Evolutionary conservation across 2,329 filamentous ascomycete species (phyloP).

Genomic region (Pezizomycotina sp.): DNA sequence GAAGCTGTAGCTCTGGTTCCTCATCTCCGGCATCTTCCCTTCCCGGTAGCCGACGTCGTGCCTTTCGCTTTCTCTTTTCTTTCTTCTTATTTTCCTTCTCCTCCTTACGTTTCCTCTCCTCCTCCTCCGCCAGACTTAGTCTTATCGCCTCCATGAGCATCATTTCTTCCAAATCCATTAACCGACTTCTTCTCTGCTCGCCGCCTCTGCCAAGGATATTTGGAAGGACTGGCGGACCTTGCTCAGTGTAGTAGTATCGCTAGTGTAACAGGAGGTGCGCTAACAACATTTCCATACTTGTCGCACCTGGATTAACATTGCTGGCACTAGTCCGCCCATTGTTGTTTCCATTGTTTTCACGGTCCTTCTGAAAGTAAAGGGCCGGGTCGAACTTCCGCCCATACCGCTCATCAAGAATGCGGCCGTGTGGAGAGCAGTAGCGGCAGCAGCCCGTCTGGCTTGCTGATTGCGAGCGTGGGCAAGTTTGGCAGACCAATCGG

Average conservation of each 20-base stretch:
- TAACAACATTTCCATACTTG: conserved; percentile 26
- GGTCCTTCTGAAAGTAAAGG: too few relatives aligned
- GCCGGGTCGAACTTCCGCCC: too few relatives aligned
- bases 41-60: conserved; percentile 23
- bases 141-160: conserved; percentile 98
- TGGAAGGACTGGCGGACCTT: conserved; percentile 28
- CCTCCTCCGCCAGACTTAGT: conserved; percentile 76
- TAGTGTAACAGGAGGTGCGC: conserved; percentile 26
- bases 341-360: too few relatives aligned
- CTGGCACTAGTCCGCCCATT: conserved; percentile 3
- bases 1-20: too few relatives aligned
- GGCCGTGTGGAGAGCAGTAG: conserved; percentile 84
- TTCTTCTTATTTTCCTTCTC: conserved; percentile 69
- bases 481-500: conserved; percentile 87
- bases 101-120: conserved; percentile 73
- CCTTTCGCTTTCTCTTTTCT: conserved; percentile 70
- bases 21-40: conserved; percentile 16
- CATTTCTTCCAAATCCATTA: conserved; percentile 87
- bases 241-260: conserved; percentile 25
- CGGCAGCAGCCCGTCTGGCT: conserved; percentile 72
- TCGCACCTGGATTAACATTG: conserved; percentile 26
- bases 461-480: conserved; percentile 70
- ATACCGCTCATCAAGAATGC: conserved; percentile 59
- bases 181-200: conserved; percentile 43
- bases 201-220: conserved; percentile 32